phyloP scores from a whole-genome alignment of 768 basidiomycete species.

The Lentinula detonsa region DNA sequence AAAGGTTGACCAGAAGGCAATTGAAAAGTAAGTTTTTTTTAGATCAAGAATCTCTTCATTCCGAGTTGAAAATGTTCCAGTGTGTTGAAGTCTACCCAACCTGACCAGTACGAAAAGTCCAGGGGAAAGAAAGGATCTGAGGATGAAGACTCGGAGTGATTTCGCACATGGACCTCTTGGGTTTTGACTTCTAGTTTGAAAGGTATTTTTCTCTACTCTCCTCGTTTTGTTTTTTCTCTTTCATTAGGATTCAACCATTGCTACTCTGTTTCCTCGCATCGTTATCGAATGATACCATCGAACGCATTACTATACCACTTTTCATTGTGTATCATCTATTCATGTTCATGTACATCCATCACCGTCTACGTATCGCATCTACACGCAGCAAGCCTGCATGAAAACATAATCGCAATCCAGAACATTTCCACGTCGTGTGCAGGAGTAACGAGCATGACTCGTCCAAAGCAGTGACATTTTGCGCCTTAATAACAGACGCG shows the following conservation, averaged over 20 bases:
- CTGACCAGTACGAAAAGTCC: slow-evolving; percentile 5
- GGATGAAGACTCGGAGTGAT: neutral
- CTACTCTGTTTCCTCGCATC: neutral
- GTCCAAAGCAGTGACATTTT: neutral
- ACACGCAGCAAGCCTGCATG: too few relatives aligned
- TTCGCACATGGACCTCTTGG: too few relatives aligned
- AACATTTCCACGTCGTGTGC: too few relatives aligned
- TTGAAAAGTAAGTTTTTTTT: slow-evolving; percentile 45
- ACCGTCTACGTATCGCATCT: too few relatives aligned
- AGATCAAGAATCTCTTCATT: neutral
- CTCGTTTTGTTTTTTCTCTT: neutral
- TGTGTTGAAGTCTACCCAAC: slow-evolving; percentile 3
- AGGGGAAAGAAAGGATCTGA: neutral
- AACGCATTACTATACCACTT: neutral
- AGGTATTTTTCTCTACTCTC: neutral
- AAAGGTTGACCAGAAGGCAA: slow-evolving; percentile 46
- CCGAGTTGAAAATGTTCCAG: neutral
- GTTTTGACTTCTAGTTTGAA: neutral
- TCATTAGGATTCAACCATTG: neutral
- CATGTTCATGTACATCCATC: too few relatives aligned
- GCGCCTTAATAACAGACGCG: neutral
- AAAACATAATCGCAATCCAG: too few relatives aligned
- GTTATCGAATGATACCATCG: neutral
- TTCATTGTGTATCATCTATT: too few relatives aligned
- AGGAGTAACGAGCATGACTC: neutral